Base-by-base conservation (phyloP, 1,139 yeast species). In the Sugiyamaella grinbergsii region DNA sequence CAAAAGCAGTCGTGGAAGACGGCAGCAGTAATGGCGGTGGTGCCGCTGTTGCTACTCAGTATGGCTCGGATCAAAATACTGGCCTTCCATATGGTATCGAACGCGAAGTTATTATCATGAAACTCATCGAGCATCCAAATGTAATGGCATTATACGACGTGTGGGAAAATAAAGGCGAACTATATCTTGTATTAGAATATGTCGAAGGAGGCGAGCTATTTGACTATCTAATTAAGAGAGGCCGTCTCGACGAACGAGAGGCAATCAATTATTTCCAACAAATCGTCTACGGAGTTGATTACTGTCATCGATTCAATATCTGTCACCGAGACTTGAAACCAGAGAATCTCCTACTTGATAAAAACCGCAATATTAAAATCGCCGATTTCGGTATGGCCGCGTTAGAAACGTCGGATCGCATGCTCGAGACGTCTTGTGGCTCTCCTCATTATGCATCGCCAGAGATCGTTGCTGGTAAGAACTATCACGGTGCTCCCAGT, bases 321-420 rank as follows among this genome's bases (percentile, higher is more conserved):
- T 74, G 77, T 65, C 99, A 93, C 69, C 82, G 99, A 56, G 99
- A 93, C 67, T 77, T 93, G 64, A 93, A 93, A 68, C 98, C 98
- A 0, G 99, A 93, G 67, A 93, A 93, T 70, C 75, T 93, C 59
- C 73, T 93, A 45, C 74, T 93, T 43, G 98, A 94, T 71, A 84
- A 85, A 67, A 80, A 88, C 67, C 81, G 85, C 58, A 90, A 88
- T 67, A 90, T 93, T 69, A 93, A 93, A 68, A 91, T 93, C 60
- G 98, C 99, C 13, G 99, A 93, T 71, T 93, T 93, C 68, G 99
- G 99, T 36, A 94, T 93, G 98, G 98, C 99, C n/a, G 98, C 98
- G 1, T 74, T 93, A 44, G 98, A 93, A 68, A 84, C 95, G 36
- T 80, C 81, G 52, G 95, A 85, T 61, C 80, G 86, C 62, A 72